A percentile compares a stretch with the other conserved stretches of the same genome.
These are phyloP conservation scores for Vitellaria paradoxa DNA, from an alignment of 179 eudicot genomes.

Conservation along the genomic window DNA sequence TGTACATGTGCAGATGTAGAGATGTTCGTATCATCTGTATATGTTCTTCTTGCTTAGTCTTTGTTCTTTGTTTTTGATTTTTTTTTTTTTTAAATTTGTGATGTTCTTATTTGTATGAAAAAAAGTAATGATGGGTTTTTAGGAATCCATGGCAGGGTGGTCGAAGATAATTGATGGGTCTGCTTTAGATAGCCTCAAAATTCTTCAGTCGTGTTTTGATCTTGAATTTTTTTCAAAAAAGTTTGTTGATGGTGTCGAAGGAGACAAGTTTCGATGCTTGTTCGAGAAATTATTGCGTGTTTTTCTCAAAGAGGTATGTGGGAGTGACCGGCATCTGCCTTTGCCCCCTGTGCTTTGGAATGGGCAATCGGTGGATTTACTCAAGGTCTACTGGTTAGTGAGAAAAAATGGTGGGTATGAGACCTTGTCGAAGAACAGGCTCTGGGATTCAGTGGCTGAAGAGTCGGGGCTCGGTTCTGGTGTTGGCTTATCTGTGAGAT, in stretches of 20 bases:
- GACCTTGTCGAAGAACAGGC: slow-evolving; percentile 33
- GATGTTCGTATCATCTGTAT: background rate
- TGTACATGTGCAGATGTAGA: too few relatives aligned
- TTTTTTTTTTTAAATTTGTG: background rate
- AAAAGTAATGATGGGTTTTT: background rate
- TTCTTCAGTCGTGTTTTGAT: background rate
- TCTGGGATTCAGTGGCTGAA: slow-evolving; percentile 57
- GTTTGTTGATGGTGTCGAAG: slow-evolving; percentile 14
- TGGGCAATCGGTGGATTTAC: slow-evolving; percentile 56
- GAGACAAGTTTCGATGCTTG: slow-evolving; percentile 22
- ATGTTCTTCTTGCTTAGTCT: background rate
- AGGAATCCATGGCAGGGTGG: slow-evolving; percentile 46
- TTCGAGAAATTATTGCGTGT: slow-evolving; percentile 31
- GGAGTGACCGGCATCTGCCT: slow-evolving; percentile 34
- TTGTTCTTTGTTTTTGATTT: background rate
- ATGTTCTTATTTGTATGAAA: background rate
- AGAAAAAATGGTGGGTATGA: slow-evolving; percentile 60
- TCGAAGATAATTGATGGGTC: slow-evolving; percentile 33
- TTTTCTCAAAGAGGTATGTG: slow-evolving; percentile 31
- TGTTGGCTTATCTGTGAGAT: slow-evolving; percentile 42
- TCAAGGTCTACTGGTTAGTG: slow-evolving; percentile 55
- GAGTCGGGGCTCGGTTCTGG: slow-evolving; percentile 44
- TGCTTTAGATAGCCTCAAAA: slow-evolving; percentile 21
- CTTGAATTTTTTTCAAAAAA: slow-evolving; percentile 5
- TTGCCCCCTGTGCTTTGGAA: slow-evolving; percentile 54